Conservation (phyloP, 805 yeast species). For the Starmera dryadoides region DNA sequence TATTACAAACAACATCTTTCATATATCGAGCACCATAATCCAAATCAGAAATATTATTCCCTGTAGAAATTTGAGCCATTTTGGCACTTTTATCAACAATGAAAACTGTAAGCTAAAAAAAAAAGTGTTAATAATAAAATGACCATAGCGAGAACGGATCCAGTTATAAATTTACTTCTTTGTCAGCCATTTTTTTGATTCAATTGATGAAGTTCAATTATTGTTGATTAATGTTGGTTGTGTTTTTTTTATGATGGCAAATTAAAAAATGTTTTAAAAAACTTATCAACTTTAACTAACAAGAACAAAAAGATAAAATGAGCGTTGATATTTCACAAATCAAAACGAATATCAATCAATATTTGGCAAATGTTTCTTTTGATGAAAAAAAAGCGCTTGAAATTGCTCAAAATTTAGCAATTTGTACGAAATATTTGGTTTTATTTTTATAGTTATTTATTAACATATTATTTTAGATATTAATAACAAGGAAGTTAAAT, state of each 20-base stretch:
- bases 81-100: slow-evolving; percentile 42
- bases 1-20: slow-evolving; percentile 27
- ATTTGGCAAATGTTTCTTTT: slow-evolving; percentile 32
- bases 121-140: background rate
- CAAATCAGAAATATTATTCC: slow-evolving; percentile 25
- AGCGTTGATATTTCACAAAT: background rate
- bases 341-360: slow-evolving; percentile 22
- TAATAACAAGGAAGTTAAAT: slow-evolving; percentile 18
- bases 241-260: too few species aligned
- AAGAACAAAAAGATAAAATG: background rate
- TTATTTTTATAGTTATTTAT: background rate
- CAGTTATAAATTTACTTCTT: slow-evolving; percentile 21
- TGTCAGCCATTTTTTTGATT: slow-evolving; percentile 23
- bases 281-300: too few species aligned
- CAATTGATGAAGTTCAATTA: too few species aligned
- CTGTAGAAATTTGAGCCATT: slow-evolving; percentile 24
- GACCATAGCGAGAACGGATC: background rate
- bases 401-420: slow-evolving; percentile 23
- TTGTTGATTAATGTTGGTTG: too few species aligned
- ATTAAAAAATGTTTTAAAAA: too few species aligned
- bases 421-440: slow-evolving; percentile 10
- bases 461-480: background rate
- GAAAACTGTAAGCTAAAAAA: slow-evolving; percentile 32
- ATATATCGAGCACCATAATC: slow-evolving; percentile 34
- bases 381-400: slow-evolving; percentile 23